Evolutionary conservation across 2,329 filamentous ascomycete species (phyloP).

Genomic region (Ilyonectria mors-panacis): DNA sequence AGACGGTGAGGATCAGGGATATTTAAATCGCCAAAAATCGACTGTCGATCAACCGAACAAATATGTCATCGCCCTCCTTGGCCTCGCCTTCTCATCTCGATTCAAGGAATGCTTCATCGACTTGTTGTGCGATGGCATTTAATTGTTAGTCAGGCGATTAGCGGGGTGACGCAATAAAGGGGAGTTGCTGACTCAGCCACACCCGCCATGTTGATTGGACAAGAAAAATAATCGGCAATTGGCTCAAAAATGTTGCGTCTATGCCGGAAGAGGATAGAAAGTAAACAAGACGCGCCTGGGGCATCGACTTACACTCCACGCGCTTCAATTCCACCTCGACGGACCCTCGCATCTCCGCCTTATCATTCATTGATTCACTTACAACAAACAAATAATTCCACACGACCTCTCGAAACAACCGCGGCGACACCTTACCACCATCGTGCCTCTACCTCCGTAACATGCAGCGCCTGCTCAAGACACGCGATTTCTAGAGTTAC

Average conservation of each 20-base stretch:
- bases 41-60: constrained; percentile 37
- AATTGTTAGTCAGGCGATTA: constrained; percentile 31
- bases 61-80: constrained; percentile 41
- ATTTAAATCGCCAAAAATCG: constrained; percentile 6
- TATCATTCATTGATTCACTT: constrained; percentile 37
- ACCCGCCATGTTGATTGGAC: constrained; percentile 21
- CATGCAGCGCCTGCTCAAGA: constrained; percentile 39
- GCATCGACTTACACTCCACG: constrained; percentile 38
- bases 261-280: constrained; percentile 54
- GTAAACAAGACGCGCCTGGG: constrained; percentile 60
- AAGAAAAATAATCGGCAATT: constrained; percentile 23
- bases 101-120: constrained; percentile 24
- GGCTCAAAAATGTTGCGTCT: constrained; percentile 45
- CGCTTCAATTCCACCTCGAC: constrained; percentile 39
- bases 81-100: constrained; percentile 18
- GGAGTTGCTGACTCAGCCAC: constrained; percentile 26
- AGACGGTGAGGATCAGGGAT: neutral
- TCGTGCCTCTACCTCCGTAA: constrained; percentile 29
- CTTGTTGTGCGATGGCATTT: constrained; percentile 17
- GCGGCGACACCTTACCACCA: constrained; percentile 8
- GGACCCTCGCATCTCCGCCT: constrained; percentile 31
- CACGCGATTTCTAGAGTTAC: constrained; percentile 40
- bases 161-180: constrained; percentile 37
- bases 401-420: constrained; percentile 28
- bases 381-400: constrained; percentile 39